These are phyloP conservation scores for Chromera velia DNA, from an alignment of 73 alveolate species.

Conservation along the genomic window DNA sequence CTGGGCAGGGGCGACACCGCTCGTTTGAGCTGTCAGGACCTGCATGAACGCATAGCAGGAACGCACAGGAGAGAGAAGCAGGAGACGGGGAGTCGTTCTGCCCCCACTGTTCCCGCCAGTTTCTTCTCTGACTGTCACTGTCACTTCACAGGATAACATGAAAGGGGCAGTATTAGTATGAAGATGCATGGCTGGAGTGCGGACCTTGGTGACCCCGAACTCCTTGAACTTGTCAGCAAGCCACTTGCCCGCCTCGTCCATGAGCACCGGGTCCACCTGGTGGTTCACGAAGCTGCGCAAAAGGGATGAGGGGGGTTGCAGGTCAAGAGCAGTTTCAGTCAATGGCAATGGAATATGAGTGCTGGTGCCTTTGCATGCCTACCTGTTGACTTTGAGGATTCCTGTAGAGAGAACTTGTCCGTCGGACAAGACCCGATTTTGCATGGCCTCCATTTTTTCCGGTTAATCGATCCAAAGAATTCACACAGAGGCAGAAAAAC, in stretches of 20 bases:
- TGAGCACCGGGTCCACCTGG: constrained; percentile 25
- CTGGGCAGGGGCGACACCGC: constrained; percentile 22
- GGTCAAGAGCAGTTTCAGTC: not conserved
- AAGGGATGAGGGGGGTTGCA: not conserved
- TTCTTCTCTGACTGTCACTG: not conserved
- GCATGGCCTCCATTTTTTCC: not conserved
- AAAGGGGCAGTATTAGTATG: too few relatives aligned
- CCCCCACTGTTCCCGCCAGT: too few relatives aligned
- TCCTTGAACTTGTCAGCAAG: constrained; percentile 18
- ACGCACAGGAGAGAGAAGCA: too few relatives aligned
- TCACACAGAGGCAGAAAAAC: too few relatives aligned
- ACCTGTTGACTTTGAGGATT: constrained; percentile 30
- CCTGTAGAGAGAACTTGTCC: constrained; percentile 22
- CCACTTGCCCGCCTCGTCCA: constrained; percentile 36
- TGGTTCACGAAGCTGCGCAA: constrained; percentile 6
- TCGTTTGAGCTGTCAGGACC: constrained; percentile 33
- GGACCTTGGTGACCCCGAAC: constrained; percentile 21
- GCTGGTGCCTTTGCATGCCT: not conserved
- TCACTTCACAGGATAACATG: too few relatives aligned
- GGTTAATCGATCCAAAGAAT: too few relatives aligned
- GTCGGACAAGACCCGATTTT: not conserved
- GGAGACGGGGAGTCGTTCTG: too few relatives aligned
- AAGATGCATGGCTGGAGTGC: too few relatives aligned
- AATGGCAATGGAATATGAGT: not conserved
- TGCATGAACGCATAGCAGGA: constrained; percentile 19